A percentile compares a stretch with the other conserved stretches of the same genome.
Conservation (phyloP, 306 rosid species). For the Trifolium pratense region DNA sequence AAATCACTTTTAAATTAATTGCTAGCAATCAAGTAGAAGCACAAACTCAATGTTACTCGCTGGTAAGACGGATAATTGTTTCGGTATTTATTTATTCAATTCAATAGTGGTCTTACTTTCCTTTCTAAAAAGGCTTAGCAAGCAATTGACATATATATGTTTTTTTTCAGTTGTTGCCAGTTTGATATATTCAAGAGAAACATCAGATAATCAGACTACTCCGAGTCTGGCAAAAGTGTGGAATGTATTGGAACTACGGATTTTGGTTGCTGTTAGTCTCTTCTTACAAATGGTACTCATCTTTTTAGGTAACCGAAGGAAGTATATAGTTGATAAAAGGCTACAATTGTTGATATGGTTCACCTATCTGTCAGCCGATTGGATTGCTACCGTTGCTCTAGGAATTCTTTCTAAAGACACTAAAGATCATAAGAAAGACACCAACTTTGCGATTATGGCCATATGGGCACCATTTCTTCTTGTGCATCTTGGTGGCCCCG, state of each 20-base stretch:
- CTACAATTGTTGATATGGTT: conserved; percentile 33
- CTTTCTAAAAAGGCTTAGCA: not conserved
- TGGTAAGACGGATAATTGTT: not conserved
- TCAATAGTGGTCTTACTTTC: not conserved
- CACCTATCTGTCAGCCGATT: conserved; percentile 48
- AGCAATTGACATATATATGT: not conserved
- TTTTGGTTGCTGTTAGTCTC: conserved; percentile 40
- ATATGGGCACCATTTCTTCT: conserved; percentile 57
- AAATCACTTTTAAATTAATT: not conserved
- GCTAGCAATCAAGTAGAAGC: not conserved
- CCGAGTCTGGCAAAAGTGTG: conserved; percentile 17
- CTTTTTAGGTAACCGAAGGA: conserved; percentile 43
- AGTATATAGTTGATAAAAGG: not conserved
- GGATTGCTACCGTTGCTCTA: conserved; percentile 39
- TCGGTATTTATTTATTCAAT: not conserved
- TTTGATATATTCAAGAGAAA: conserved; percentile 3
- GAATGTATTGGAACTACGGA: conserved; percentile 44
- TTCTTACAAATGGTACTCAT: conserved; percentile 40
- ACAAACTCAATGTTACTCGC: not conserved
- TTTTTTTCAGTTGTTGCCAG: conserved; percentile 2
- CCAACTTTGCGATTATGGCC: conserved; percentile 24
- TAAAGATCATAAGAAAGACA: not conserved
- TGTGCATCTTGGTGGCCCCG: conserved; percentile 56
- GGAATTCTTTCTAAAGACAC: conserved; percentile 39
- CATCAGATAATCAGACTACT: not conserved